Conservation (phyloP, 2,329 filamentous ascomycete genomes). For the Diaporthe longicolla region DNA sequence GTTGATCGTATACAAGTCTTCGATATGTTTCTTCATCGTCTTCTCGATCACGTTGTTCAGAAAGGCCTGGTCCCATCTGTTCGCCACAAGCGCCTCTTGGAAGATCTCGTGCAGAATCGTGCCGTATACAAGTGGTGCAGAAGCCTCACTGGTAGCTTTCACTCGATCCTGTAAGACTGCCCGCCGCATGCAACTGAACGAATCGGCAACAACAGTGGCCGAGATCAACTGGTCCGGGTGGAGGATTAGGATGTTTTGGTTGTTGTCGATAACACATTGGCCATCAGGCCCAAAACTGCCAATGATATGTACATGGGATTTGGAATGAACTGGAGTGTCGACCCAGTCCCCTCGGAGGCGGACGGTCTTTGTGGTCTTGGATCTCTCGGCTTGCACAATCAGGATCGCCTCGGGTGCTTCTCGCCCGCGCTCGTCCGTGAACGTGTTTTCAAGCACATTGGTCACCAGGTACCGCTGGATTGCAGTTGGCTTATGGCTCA, state of each 20-base stretch:
- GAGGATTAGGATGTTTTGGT: conserved; percentile 86
- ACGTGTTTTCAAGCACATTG: conserved; percentile 78
- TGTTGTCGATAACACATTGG: conserved; percentile 86
- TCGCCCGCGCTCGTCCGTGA: conserved; percentile 73
- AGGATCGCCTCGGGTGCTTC: conserved; percentile 82
- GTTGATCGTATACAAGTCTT: conserved; percentile 90
- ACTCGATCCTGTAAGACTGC: conserved; percentile 95
- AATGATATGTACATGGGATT: conserved; percentile 88
- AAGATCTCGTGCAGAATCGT: conserved; percentile 96
- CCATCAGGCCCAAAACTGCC: conserved; percentile 79
- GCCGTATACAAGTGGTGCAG: conserved; percentile 88
- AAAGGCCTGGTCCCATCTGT: conserved; percentile 82
- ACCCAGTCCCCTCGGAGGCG: conserved; percentile 89
- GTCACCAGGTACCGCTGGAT: conserved; percentile 91
- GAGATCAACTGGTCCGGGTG: conserved; percentile 97
- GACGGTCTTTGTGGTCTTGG: conserved; percentile 75
- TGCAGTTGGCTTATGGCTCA: conserved; percentile 75
- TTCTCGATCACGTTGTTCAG: conserved; percentile 76
- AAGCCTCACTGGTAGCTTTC: conserved; percentile 87
- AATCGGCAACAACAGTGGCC: conserved; percentile 95
- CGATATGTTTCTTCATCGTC: conserved; percentile 82
- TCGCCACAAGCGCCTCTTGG: conserved; percentile 87
- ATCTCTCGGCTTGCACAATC: conserved; percentile 83
- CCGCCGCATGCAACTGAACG: conserved; percentile 90
- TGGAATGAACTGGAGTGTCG: conserved; percentile 80